phyloP scores from a whole-genome alignment of 2,329 filamentous ascomycete species.

The Aureobasidium sp. region DNA sequence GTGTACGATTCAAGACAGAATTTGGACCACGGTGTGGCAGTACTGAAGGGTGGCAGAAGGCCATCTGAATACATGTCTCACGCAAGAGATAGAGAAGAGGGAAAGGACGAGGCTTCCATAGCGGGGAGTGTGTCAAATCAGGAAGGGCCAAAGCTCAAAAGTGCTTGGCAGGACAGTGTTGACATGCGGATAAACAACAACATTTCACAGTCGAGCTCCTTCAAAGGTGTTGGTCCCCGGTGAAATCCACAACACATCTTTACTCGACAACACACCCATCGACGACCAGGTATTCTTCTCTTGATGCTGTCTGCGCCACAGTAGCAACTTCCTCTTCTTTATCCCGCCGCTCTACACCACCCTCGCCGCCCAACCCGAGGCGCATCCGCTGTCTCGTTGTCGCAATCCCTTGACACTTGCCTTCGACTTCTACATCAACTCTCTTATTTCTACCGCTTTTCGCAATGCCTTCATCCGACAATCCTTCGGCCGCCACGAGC shows the following conservation, averaged over 20 bases:
- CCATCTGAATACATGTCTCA: neutral
- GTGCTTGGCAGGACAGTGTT: neutral
- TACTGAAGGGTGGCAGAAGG: neutral
- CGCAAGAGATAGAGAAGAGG: neutral
- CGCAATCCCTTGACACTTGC: neutral
- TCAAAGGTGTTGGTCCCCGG: neutral
- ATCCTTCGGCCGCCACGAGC: slow-evolving; percentile 36
- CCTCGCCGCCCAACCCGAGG: neutral
- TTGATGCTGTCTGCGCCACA: slow-evolving; percentile 7
- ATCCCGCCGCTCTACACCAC: neutral
- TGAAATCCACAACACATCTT: neutral
- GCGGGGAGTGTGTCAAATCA: neutral
- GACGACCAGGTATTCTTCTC: slow-evolving; percentile 4
- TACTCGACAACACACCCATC: neutral
- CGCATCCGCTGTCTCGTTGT: neutral
- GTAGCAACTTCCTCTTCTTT: neutral
- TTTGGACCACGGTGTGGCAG: neutral
- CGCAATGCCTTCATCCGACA: slow-evolving; percentile 18
- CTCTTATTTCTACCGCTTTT: neutral
- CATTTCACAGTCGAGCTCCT: neutral
- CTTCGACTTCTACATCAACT: neutral
- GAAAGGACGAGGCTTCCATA: neutral
- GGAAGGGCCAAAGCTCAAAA: neutral
- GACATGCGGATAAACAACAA: slow-evolving; percentile 11
- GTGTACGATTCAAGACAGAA: neutral